Evolutionary conservation across 768 basidiomycete species (phyloP), one percentile per base, ranked within the genome.

Genomic region (Lyophyllum shimeji): DNA sequence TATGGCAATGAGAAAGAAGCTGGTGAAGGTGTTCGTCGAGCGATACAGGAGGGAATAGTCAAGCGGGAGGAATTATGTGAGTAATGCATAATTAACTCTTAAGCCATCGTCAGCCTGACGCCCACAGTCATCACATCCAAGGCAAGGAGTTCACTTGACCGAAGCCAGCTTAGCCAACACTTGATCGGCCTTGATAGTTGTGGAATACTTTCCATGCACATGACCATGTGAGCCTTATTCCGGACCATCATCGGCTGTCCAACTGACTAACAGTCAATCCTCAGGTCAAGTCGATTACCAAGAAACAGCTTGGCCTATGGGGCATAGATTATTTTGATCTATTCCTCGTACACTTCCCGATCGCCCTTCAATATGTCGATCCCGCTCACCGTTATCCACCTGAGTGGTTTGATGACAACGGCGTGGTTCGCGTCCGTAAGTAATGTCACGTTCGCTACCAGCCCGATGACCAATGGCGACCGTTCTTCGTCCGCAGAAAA

Each of bases 1-100:
- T 94, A 93, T 68, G 93, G 89, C 7, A 95, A 96, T 60, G 94
- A 96, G 73, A 89, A 86, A 65, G 85, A 93, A 69, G 87, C 89
- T 4, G 92, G 90, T 1, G 79, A 85, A 63, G 93, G 93, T 60
- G 80, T 95, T 55, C 79, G 76, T 50, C 83, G 85, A 13, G 93
- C 92, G n/a, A 81, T 95, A 60, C 68, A 74, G 39, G 90, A 93
- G 7, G 92, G 93, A 13, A 67, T 95, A 34, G 88, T 96, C 55
- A 93, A 89, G 72, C 82, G 94, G 33, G 90, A 93, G 70, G 93
- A 96, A 12, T 75, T 96, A 27, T 92, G 89, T 89, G 69, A 74
- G 87, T 77, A 21, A 11, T 34, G 25, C 27, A 21, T 46, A 1
- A 18, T 15, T 17, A 40, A 23, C 25, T n/a, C n/a, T 49, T 55